Evolutionary conservation across 352 stramenopile species (phyloP).

Genomic region (Pythium oligandrum): DNA sequence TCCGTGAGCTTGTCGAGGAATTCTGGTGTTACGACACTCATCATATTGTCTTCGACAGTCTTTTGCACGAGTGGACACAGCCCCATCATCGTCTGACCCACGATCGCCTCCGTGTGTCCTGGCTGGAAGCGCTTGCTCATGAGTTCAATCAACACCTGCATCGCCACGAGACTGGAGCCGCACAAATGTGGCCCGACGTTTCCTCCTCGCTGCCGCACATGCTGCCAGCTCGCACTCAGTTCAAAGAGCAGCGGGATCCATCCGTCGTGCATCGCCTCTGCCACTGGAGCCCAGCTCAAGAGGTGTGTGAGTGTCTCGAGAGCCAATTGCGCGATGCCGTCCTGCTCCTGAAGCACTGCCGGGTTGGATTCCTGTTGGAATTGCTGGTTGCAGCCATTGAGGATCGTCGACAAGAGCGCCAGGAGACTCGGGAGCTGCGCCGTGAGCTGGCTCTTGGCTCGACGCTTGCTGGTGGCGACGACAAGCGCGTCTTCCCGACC

Average conservation of each 20-base stretch:
- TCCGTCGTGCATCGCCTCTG: conserved; percentile 41
- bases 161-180: conserved; percentile 41
- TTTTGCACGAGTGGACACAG: conserved; percentile 60
- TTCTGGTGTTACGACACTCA: conserved; percentile 40
- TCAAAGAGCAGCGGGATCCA: conserved; percentile 67
- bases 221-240: conserved; percentile 28
- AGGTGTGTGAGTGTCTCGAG: conserved; percentile 53
- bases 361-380: conserved; percentile 17
- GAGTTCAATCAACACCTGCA: conserved; percentile 58
- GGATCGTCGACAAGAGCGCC: conserved; percentile 37
- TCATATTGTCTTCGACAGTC: conserved; percentile 48
- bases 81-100: conserved; percentile 45
- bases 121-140: conserved; percentile 63
- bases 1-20: conserved; percentile 75
- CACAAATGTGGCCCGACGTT: conserved; percentile 20
- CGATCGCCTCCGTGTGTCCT: conserved; percentile 32
- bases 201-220: conserved; percentile 7
- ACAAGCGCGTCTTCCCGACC: conserved; percentile 57
- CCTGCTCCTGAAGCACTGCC: conserved; percentile 19
- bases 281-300: conserved; percentile 46
- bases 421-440: conserved; percentile 46
- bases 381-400: conserved; percentile 39
- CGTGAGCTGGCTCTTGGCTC: conserved; percentile 33
- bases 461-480: conserved; percentile 39
- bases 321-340: conserved; percentile 42